Evolutionary conservation across 208 protist species (phyloP), one percentile per base, ranked within the genome.

Genomic region (Wallacemonas sp.): DNA sequence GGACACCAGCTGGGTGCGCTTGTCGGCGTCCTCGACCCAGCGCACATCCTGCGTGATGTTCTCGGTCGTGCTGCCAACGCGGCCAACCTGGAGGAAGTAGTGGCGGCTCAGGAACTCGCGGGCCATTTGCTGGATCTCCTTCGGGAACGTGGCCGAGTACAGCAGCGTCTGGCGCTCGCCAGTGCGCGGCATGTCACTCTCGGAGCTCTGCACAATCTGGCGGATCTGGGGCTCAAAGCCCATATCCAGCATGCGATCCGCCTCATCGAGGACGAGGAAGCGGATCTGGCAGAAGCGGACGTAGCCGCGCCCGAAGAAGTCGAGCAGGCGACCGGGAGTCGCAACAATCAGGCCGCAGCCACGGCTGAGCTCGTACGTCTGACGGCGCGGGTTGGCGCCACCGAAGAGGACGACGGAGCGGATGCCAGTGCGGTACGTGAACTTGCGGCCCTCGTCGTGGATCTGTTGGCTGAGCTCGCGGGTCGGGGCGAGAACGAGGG

Each of bases 161-260:
- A 99, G 93, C 29, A 99, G 85, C 41, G 99, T 99, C 83, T 99
- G 99, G 48, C 98, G 90, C 64, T 99, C 87, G 8, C 95, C 95
- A 19, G 98, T 73, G n/a, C 55, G 76, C 5, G 95, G 95, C 97
- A 99, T 98, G 74, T 97, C 96, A 34, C 89, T 88, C 46, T 99
- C 78, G 4, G 90, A 89, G 68, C 96, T 94, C 65, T 98, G 89
- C 11, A 99, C 96, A 76, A 99, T 99, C 66, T 92, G 83, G 54
- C 98, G 96, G 62, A 99, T 99, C 83, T 99, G 98, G 34, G 97
- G 98, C 83, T 99, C 98, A 70, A 99, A 99, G 65, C 98, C 99
- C 98, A 99, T 99, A 80, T 99, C 99, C 41, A 99, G 94, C 99
- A 99, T 99, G 61, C 98, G 96, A 74, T 99, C 98, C 16, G 98